Evolutionary conservation across 2,329 filamentous ascomycete species (phyloP), one percentile per base, ranked within the genome.

Genomic region (Biscogniauxia mediterranea): DNA sequence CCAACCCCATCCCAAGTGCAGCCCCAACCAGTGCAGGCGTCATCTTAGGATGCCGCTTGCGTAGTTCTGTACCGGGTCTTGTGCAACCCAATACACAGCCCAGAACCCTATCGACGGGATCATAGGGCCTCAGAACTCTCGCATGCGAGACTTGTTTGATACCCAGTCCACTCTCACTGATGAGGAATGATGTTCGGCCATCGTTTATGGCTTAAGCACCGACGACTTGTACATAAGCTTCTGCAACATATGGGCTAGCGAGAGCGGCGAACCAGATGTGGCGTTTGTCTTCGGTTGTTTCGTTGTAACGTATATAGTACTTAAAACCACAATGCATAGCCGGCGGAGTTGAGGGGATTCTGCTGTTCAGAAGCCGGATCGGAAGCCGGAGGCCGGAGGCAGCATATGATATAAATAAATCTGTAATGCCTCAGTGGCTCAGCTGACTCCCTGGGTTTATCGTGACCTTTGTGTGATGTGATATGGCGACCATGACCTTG

Each of bases 141-240:
- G 53, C 49, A 55, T 62, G 54, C 53, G 58, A 59, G 54, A 62
- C 55, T 9, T 58, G 25, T 63, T 64, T 65, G 62, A 68, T 66
- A 66, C 62, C 61, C 62, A 55, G 55, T 55, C 62, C 59, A 46
- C 52, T 42, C 58, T 57, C 55, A 28, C 56, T 51, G 55, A 58
- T 32, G 32, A 38, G 52, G 21, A 51, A 49, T 28, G 28, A 55
- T 49, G 54, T 54, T 32, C 56, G 53, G 8, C 55, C 61, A 60
- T 56, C 50, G 53, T 32, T 49, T 50, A 21, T 52, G 38, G 25
- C 52, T 32, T 59, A 60, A 62, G 62, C 60, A 28, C 49, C 58
- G 50, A 59, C 52, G 52, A 55, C 57, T 57, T 72, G 69, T 72
- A 73, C 64, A 71, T 70, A 70, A 58, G 61, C 60, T 19, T 53